phyloP scores from a whole-genome alignment of 2,329 filamentous ascomycete species.

The Rutstroemia sp. region DNA sequence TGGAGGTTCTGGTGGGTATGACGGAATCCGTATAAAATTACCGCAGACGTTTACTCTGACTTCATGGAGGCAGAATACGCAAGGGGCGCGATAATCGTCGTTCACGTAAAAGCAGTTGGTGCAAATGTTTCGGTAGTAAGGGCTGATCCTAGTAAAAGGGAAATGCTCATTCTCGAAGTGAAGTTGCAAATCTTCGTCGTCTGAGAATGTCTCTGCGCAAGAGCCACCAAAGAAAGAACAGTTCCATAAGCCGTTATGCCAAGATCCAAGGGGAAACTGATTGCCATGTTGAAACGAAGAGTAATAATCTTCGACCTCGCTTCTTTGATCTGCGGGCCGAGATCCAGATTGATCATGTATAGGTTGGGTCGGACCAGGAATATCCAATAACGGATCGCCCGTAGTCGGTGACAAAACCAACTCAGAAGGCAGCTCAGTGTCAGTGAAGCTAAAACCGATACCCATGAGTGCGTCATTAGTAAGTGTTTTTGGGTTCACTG shows the following conservation, averaged over 20 bases:
- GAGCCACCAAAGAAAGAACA: constrained; percentile 17
- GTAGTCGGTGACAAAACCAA: constrained; percentile 9
- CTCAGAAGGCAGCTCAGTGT: neutral
- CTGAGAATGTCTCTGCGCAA: constrained; percentile 15
- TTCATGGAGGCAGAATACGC: constrained; percentile 8
- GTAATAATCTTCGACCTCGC: constrained; percentile 6
- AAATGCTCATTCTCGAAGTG: constrained; percentile 25
- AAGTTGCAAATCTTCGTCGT: constrained; percentile 15
- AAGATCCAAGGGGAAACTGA: constrained; percentile 20
- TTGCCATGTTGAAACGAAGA: constrained; percentile 15
- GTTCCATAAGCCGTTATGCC: constrained; percentile 9
- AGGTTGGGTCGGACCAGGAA: constrained; percentile 4
- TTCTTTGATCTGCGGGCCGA: constrained; percentile 1
- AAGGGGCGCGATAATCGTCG: neutral
- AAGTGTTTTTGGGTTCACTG: constrained; percentile 3
- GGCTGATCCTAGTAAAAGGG: constrained; percentile 20
- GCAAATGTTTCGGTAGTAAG: constrained; percentile 20
- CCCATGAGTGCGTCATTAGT: constrained; percentile 14
- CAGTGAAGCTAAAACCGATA: constrained; percentile 15
- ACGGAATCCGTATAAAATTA: constrained; percentile 17
- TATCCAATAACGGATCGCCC: constrained; percentile 6
- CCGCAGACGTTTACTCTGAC: constrained; percentile 25
- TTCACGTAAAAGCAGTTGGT: neutral
- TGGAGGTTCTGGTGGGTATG: constrained; percentile 15
- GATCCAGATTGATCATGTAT: constrained; percentile 1